phyloP scores from a whole-genome alignment of 768 basidiomycete genomes.

The Termitomyces sp. region DNA sequence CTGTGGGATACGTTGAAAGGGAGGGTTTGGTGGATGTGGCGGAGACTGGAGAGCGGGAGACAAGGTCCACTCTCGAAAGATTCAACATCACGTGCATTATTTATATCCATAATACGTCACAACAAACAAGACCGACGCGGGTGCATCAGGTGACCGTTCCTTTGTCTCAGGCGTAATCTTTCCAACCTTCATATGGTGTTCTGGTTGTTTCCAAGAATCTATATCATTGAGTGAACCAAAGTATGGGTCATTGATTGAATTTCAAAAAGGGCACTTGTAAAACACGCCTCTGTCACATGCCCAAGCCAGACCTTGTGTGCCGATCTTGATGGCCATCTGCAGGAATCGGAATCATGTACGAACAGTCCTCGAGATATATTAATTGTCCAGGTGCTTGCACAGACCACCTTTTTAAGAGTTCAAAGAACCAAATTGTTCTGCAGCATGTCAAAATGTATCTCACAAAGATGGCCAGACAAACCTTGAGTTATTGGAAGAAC shows the following conservation, averaged over 20 bases:
- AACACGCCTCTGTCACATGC: background rate
- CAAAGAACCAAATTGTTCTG: too few relatives aligned
- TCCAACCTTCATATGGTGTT: background rate
- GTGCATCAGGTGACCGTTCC: slow-evolving; percentile 27
- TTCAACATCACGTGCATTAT: slow-evolving; percentile 38
- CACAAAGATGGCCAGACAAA: background rate
- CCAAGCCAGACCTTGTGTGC: background rate
- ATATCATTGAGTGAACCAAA: background rate
- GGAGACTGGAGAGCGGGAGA: slow-evolving; percentile 20
- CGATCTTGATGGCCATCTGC: background rate
- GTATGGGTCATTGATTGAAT: background rate
- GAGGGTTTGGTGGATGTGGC: slow-evolving; percentile 9
- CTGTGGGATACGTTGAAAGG: slow-evolving; percentile 16
- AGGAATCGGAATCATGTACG: background rate
- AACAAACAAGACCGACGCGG: slow-evolving; percentile 25
- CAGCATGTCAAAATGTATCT: background rate
- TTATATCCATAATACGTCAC: background rate
- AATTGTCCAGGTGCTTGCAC: background rate
- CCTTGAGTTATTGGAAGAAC: background rate
- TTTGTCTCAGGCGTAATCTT: background rate
- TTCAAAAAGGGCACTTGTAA: background rate
- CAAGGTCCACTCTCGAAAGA: slow-evolving; percentile 15
- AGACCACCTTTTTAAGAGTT: background rate
- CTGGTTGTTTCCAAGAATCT: background rate
- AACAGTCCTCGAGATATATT: background rate